These are phyloP conservation scores for Elsinoe ampelina DNA, from an alignment of 2,329 filamentous ascomycete species.

Conservation along the genomic window DNA sequence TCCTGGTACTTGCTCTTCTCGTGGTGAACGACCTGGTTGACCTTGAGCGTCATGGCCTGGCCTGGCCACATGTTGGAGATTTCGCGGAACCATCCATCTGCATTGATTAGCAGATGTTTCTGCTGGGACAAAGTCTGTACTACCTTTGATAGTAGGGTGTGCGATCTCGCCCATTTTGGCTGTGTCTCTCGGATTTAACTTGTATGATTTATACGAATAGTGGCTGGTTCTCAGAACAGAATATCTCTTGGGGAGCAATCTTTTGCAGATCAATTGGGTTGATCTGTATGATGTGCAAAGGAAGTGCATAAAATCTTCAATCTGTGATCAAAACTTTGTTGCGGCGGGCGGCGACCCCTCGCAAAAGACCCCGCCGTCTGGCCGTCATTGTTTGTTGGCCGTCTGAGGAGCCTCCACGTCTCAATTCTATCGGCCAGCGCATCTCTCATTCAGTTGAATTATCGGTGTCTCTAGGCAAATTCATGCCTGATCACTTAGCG, in stretches of 20 bases:
- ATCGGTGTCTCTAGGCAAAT: no score
- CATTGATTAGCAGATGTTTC: slow-evolving; percentile 17
- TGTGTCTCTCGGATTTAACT: not conserved
- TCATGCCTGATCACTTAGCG: no score
- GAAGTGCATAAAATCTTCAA: not conserved
- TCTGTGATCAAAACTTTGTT: slow-evolving; percentile 1
- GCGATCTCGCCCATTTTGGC: slow-evolving; percentile 56
- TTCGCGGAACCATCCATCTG: slow-evolving; percentile 99
- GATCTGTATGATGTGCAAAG: not conserved
- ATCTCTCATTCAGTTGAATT: not conserved
- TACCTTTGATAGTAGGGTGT: slow-evolving; percentile 70
- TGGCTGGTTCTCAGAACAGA: not conserved
- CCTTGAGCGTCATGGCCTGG: slow-evolving; percentile 96
- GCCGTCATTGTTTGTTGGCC: slow-evolving; percentile 1
- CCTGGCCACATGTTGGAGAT: slow-evolving; percentile 98
- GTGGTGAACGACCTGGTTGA: slow-evolving; percentile 96
- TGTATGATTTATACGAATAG: not conserved
- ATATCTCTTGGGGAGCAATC: not conserved
- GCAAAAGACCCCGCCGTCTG: not conserved
- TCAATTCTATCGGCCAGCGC: not conserved
- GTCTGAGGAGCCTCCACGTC: not conserved
- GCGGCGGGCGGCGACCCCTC: not conserved
- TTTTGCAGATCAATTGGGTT: not conserved
- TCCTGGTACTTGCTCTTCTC: slow-evolving; percentile 99
- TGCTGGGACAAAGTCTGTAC: not conserved